phyloP scores from a whole-genome alignment of 495 filamentous ascomycete species.

The Aspergillus sclerotiicarbonarius region DNA sequence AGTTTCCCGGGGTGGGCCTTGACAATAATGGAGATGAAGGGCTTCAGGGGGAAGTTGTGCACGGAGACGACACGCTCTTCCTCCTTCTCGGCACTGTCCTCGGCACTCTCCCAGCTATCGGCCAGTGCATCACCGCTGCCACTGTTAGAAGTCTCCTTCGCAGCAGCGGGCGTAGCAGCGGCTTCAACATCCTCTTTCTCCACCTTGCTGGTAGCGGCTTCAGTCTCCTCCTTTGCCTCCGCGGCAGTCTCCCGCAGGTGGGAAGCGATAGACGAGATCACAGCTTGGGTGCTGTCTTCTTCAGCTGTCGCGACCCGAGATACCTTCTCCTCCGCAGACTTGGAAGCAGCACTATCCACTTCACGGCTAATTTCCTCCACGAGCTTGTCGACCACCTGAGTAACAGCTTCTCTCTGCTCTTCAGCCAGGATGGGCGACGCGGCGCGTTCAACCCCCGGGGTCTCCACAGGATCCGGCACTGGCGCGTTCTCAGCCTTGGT shows the following conservation, averaged over 20 bases:
- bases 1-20: constrained; percentile 35
- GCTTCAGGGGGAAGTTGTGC: constrained; percentile 92
- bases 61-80: constrained; percentile 66
- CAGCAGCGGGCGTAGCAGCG: constrained; percentile 53
- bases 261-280: constrained; percentile 33
- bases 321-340: constrained; percentile 40
- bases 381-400: constrained; percentile 67
- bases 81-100: constrained; percentile 70
- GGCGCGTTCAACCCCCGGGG: constrained; percentile 19
- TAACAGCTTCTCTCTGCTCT: constrained; percentile 61
- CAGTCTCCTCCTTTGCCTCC: constrained; percentile 29
- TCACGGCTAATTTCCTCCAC: constrained; percentile 67
- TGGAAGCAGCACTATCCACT: constrained; percentile 62
- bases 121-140: constrained; percentile 54
- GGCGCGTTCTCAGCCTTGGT: constrained; percentile 19
- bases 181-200: constrained; percentile 24
- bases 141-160: constrained; percentile 56
- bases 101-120: constrained; percentile 79
- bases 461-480: constrained; percentile 10
- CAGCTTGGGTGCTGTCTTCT: constrained; percentile 34
- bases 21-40: constrained; percentile 78
- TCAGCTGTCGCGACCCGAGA: constrained; percentile 24
- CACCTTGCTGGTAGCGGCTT: constrained; percentile 22
- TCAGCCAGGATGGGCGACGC: constrained; percentile 34
- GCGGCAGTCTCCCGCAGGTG: constrained; percentile 36